These are phyloP conservation scores for Limnanthes douglasii DNA, from an alignment of 345 rosid species.

Conservation along the genomic window DNA sequence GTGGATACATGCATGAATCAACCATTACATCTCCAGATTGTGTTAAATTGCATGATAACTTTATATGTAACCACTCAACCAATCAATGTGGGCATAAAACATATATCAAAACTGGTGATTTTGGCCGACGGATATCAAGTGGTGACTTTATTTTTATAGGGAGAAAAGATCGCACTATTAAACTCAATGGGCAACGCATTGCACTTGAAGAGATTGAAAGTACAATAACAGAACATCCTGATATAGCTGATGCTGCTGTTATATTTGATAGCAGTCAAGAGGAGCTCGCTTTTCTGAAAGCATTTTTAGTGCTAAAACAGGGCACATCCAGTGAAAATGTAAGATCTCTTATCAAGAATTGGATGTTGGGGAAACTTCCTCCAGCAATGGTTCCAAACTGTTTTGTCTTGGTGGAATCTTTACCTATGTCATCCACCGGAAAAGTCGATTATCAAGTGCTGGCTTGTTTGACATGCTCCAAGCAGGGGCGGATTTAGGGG, in stretches of 20 bases:
- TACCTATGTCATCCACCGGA: slow-evolving; percentile 68
- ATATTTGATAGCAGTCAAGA: slow-evolving; percentile 22
- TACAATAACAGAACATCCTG: slow-evolving; percentile 34
- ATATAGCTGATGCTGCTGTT: slow-evolving; percentile 59
- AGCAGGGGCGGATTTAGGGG: too few relatives aligned
- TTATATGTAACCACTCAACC: slow-evolving; percentile 18
- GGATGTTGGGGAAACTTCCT: slow-evolving; percentile 59
- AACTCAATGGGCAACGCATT: slow-evolving; percentile 75
- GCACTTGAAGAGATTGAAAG: slow-evolving; percentile 73
- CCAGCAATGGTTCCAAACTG: slow-evolving; percentile 57
- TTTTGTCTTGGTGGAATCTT: slow-evolving; percentile 32
- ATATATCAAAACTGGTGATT: slow-evolving; percentile 83
- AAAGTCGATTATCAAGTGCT: slow-evolving; percentile 67
- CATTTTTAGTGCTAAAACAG: slow-evolving; percentile 38
- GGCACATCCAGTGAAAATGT: slow-evolving; percentile 22
- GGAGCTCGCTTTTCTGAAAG: slow-evolving; percentile 28
- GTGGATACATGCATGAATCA: slow-evolving; percentile 38
- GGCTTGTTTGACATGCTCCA: slow-evolving; percentile 15
- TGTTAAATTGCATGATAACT: slow-evolving; percentile 30
- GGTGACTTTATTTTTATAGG: slow-evolving; percentile 78
- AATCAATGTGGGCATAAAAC: slow-evolving; percentile 30
- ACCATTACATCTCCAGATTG: slow-evolving; percentile 14
- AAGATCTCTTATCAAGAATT: slow-evolving; percentile 29
- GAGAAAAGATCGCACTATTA: slow-evolving; percentile 67
- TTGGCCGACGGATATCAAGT: slow-evolving; percentile 41